A percentile compares a stretch with the other conserved stretches of the same genome.
These are phyloP conservation scores for Eucalyptus curtisii DNA, from an alignment of 345 rosid species.

Conservation along the genomic window DNA sequence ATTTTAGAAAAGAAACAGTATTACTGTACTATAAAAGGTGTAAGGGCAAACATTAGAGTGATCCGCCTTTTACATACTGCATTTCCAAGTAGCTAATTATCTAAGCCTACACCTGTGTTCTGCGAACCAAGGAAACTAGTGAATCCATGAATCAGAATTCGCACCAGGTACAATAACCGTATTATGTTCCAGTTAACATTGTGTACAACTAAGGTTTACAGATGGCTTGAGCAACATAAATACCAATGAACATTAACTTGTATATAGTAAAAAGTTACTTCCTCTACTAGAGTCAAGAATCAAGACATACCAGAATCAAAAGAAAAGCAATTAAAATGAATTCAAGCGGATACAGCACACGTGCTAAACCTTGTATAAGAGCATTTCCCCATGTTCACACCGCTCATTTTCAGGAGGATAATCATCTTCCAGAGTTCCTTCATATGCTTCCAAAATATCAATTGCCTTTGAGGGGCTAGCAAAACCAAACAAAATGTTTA, in stretches of 20 bases:
- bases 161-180: background rate
- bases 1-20: background rate
- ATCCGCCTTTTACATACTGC: background rate
- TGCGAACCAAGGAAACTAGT: background rate
- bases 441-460: conserved; percentile 96
- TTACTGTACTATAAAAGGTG: background rate
- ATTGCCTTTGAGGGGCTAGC: conserved; percentile 85
- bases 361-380: conserved; percentile 72
- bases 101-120: background rate
- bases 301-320: background rate
- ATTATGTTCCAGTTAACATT: background rate
- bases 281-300: background rate
- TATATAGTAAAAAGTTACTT: background rate
- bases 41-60: background rate
- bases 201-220: background rate
- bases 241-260: background rate
- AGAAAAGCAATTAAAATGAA: background rate
- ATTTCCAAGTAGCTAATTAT: background rate
- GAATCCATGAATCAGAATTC: background rate
- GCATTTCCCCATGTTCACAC: conserved; percentile 97
- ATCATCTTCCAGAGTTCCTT: conserved; percentile 98
- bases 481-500: background rate
- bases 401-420: conserved; percentile 97
- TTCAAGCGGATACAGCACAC: background rate
- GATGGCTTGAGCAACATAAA: background rate